Evolutionary conservation across 2,329 filamentous ascomycete species (phyloP).

Genomic region (Eutypa lata): DNA sequence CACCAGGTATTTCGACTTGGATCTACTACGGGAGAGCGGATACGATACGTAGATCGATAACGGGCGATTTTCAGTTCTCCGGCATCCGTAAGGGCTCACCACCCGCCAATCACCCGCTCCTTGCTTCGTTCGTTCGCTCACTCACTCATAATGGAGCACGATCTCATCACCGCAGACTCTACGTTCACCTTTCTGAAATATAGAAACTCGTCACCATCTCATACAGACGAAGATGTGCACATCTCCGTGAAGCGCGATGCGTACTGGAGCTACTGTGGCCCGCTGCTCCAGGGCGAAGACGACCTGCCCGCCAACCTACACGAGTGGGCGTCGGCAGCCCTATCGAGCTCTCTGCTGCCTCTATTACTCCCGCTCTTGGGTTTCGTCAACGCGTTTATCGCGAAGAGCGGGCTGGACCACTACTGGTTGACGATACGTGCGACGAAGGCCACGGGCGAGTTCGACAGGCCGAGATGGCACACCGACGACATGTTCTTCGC

Average conservation of each 20-base stretch:
- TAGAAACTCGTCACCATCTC: too few species aligned
- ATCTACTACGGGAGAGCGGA: too few species aligned
- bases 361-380: conserved; percentile 37
- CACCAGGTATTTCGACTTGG: too few species aligned
- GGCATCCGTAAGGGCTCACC: too few species aligned
- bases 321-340: conserved; percentile 33
- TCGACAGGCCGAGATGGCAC: conserved; percentile 45
- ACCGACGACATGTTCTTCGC: conserved; percentile 46
- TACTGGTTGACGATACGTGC: conserved; percentile 49
- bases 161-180: background rate
- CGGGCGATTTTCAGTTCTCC: too few species aligned
- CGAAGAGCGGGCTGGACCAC: conserved; percentile 30
- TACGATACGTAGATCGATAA: too few species aligned
- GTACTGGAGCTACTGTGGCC: conserved; percentile 44
- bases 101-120: too few species aligned
- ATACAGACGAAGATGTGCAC: too few species aligned
- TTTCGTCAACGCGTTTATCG: conserved; percentile 37
- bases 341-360: conserved; percentile 31
- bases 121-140: too few species aligned
- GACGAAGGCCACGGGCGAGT: conserved; percentile 39
- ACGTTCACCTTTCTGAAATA: background rate
- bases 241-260: conserved; percentile 27
- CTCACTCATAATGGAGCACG: too few species aligned
- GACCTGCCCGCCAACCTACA: conserved; percentile 34
- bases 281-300: conserved; percentile 27